phyloP scores from a whole-genome alignment of 2,329 filamentous ascomycete species.

The Aspergillus sp. region DNA sequence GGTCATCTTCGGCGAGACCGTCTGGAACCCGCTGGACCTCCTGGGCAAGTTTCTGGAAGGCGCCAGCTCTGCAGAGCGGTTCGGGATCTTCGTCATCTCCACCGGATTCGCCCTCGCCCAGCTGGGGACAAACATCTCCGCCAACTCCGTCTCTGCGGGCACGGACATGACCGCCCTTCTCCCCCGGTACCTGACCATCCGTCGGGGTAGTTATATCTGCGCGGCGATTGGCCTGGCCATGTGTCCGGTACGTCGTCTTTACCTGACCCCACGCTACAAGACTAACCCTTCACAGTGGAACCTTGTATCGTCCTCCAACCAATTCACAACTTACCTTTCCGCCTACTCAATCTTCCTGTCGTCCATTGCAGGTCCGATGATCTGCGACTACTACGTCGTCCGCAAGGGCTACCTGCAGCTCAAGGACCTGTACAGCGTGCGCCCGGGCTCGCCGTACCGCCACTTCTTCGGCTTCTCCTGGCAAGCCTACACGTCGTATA shows the following conservation, averaged over 20 bases:
- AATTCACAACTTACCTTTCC: slow-evolving; percentile 87
- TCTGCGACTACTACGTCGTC: slow-evolving; percentile 83
- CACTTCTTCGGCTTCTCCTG: slow-evolving; percentile 73
- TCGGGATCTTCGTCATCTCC: slow-evolving; percentile 73
- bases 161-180: slow-evolving; percentile 79
- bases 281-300: slow-evolving; percentile 47
- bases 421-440: slow-evolving; percentile 73
- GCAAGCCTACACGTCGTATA: slow-evolving; percentile 79
- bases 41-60: slow-evolving; percentile 67
- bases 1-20: slow-evolving; percentile 62
- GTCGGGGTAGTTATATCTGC: slow-evolving; percentile 83
- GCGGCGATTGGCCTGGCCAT: slow-evolving; percentile 76
- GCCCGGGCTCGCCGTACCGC: slow-evolving; percentile 62
- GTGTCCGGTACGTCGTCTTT: slow-evolving; percentile 60
- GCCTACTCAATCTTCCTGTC: slow-evolving; percentile 94
- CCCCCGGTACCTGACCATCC: slow-evolving; percentile 78
- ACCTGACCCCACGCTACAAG: neutral
- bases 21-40: slow-evolving; percentile 72
- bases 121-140: slow-evolving; percentile 82
- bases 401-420: slow-evolving; percentile 78
- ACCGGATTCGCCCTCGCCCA: slow-evolving; percentile 73
- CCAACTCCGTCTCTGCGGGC: slow-evolving; percentile 79
- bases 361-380: slow-evolving; percentile 87
- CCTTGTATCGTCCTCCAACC: slow-evolving; percentile 69
- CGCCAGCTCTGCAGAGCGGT: slow-evolving; percentile 65